Evolutionary conservation across 2,329 filamentous ascomycete species (phyloP).

Genomic region (Fusarium mexicanum): DNA sequence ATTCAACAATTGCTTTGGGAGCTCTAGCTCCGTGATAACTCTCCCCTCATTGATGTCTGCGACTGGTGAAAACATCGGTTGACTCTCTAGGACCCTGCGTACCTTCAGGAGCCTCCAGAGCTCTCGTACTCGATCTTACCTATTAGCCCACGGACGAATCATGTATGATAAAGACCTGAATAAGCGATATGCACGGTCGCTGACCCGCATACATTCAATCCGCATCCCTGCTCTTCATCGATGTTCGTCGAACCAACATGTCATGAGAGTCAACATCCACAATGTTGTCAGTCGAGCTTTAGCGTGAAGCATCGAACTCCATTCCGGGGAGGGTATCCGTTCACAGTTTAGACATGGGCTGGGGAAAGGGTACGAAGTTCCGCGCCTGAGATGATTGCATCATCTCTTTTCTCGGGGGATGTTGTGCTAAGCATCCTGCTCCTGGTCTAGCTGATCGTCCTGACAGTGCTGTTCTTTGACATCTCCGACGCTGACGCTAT

Average conservation of each 20-base stretch:
- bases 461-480: neutral
- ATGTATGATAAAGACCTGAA: neutral
- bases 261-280: neutral
- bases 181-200: neutral
- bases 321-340: neutral
- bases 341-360: neutral
- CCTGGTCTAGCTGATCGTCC: neutral
- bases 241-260: neutral
- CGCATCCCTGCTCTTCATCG: neutral
- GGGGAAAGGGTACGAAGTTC: neutral
- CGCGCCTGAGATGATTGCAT: neutral
- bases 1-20: fast-evolving
- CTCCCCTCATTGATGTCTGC: neutral
- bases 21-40: neutral
- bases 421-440: neutral
- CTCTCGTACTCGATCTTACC: neutral
- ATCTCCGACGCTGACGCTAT: neutral
- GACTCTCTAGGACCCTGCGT: neutral
- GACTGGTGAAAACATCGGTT: neutral
- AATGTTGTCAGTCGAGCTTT: neutral
- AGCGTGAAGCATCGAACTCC: neutral
- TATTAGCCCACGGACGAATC: neutral
- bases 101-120: neutral
- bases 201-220: neutral
- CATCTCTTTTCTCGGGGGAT: neutral